Evolutionary conservation across 2,329 filamentous ascomycete genomes (phyloP), one percentile per base, ranked within the genome.

Genomic region (Aspergillus niger): DNA sequence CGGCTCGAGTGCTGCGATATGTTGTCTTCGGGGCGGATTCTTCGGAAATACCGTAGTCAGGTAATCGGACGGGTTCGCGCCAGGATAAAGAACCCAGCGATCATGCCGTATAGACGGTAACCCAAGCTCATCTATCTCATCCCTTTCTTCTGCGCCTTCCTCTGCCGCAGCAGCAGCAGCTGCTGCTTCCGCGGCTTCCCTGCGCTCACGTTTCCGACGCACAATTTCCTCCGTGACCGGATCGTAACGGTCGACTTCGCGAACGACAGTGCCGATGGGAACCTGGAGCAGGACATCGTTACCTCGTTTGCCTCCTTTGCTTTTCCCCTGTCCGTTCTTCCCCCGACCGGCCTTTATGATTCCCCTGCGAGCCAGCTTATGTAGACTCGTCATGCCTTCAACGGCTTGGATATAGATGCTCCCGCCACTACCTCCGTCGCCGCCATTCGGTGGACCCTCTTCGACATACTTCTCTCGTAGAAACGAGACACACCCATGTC

Each of bases 341-440:
- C 80, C 80, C 43, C 78, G 70, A 10, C 74, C 74, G 24, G 79
- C 80, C 62, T 76, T 77, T 52, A 82, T 77, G 58, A 92, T 85
- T 2, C 91, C 87, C 67, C 89, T 83, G 43, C 94, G 84, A 1
- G 91, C 89, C 8, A 99, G 82, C 78, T 97, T 98, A 79, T 98
- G 93, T 63, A 99, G 79, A 56, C 92, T 97, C 0, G 92, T 98
- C 77, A 98, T 91, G 61, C 92, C 92, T 57, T 90, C 88, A 1
- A 96, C 87, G 7, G 95, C 93, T 77, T 98, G 94, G 60, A 99
- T 96, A 75, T 96, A 98, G 66, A 99, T 83, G 69, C 90, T 96
- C 41, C 95, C 95, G 63, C 95, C 95, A 58, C 87, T 90, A 4
- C 95, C 95, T 44, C 95, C 95, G 73, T 99, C 92, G 61, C 95